phyloP scores from a whole-genome alignment of 2,329 filamentous ascomycete species.

The Colletotrichum siamense region DNA sequence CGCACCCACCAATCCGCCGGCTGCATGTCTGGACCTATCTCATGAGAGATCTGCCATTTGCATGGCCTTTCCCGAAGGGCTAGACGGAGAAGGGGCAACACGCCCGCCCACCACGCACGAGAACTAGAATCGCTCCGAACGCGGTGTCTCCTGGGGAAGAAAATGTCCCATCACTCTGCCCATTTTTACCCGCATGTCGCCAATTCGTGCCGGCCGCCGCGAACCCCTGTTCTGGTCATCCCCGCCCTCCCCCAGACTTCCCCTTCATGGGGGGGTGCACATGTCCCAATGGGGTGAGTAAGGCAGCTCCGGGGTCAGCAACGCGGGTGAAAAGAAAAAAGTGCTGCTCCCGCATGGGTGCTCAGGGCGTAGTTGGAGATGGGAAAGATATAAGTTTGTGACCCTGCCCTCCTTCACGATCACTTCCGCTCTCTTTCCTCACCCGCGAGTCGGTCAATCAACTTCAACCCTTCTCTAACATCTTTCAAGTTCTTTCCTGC shows the following conservation, averaged over 20 bases:
- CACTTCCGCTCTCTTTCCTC: background rate
- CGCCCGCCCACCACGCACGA: background rate
- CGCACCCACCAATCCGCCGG: background rate
- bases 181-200: slow-evolving; percentile 25
- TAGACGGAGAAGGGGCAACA: background rate
- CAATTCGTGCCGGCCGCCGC: slow-evolving; percentile 15
- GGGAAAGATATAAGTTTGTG: slow-evolving; percentile 9
- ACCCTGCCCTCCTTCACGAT: background rate
- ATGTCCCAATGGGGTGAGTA: slow-evolving; percentile 14
- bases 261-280: slow-evolving; percentile 2
- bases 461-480: slow-evolving; percentile 3
- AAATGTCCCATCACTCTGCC: slow-evolving; percentile 20
- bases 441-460: slow-evolving; percentile 19
- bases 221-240: slow-evolving; percentile 22
- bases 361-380: background rate
- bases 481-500: background rate
- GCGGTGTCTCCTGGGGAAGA: background rate
- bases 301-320: slow-evolving; percentile 14
- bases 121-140: background rate
- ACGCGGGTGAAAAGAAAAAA: background rate
- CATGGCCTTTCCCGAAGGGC: background rate
- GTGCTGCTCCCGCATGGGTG: background rate
- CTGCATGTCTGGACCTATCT: background rate
- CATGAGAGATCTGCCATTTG: background rate
- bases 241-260: slow-evolving; percentile 4